Evolutionary conservation across 352 stramenopile species (phyloP).

Genomic region (Lagenidium sp.): DNA sequence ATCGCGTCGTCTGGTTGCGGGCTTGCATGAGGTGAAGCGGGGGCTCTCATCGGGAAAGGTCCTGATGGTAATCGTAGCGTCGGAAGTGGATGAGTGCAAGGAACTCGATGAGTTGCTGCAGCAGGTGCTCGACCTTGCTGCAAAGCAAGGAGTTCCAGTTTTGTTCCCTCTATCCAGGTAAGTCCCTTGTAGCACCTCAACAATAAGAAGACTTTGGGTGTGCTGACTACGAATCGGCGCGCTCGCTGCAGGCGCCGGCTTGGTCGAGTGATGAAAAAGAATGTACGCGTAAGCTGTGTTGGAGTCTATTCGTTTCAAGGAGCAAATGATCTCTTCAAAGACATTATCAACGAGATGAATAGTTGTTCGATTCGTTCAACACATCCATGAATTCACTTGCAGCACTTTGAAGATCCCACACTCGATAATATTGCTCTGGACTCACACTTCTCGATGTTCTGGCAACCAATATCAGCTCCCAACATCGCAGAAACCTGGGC

Average conservation of each 20-base stretch:
- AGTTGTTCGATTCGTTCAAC: no score
- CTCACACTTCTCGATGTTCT: slow-evolving; percentile 9
- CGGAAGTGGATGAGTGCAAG: slow-evolving; percentile 80
- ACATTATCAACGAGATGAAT: slow-evolving; percentile 24
- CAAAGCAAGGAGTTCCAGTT: slow-evolving; percentile 31
- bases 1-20: slow-evolving; percentile 82
- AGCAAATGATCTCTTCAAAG: slow-evolving; percentile 83
- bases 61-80: slow-evolving; percentile 83
- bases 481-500: no score
- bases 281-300: slow-evolving; percentile 90
- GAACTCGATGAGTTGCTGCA: slow-evolving; percentile 73
- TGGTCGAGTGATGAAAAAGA: slow-evolving; percentile 89
- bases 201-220: no score
- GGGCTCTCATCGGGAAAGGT: slow-evolving; percentile 80
- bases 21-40: slow-evolving; percentile 86
- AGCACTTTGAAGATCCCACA: slow-evolving; percentile 13
- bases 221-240: no score
- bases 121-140: slow-evolving; percentile 75
- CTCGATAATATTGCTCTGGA: slow-evolving; percentile 23
- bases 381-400: no score
- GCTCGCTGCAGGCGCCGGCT: slow-evolving; percentile 82
- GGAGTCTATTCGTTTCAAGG: slow-evolving; percentile 93
- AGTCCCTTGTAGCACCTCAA: neutral
- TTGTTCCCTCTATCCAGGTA: slow-evolving; percentile 36
- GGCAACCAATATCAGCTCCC: no score